phyloP scores from a whole-genome alignment of 148 eudicot species.

The Amaranthus palmeri region DNA sequence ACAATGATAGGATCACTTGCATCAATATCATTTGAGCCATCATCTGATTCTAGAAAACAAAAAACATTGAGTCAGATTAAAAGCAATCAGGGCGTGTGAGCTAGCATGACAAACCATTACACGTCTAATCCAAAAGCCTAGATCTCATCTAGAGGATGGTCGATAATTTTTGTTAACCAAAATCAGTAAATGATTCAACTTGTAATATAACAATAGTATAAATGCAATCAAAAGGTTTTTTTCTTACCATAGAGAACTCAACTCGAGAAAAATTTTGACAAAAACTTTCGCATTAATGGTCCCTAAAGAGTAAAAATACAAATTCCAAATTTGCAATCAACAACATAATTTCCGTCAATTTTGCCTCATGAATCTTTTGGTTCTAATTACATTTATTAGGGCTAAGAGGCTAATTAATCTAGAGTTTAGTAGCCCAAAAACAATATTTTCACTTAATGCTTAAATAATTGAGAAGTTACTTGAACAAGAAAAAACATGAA shows the following conservation, averaged over 20 bases:
- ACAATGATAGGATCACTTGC: conserved; percentile 27
- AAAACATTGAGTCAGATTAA: neutral
- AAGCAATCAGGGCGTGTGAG: neutral
- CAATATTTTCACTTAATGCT: too few relatives aligned
- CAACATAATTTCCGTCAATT: neutral
- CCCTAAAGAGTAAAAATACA: neutral
- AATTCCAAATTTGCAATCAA: neutral
- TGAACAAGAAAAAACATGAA: too few relatives aligned
- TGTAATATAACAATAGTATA: neutral
- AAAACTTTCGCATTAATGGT: neutral
- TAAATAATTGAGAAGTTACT: too few relatives aligned
- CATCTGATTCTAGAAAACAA: conserved; percentile 2
- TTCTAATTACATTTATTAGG: too few relatives aligned
- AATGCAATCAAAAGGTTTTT: neutral
- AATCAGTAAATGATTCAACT: neutral
- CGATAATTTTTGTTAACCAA: neutral
- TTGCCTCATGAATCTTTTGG: too few relatives aligned
- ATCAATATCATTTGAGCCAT: conserved; percentile 19
- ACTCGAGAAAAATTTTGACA: neutral
- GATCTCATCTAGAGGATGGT: neutral
- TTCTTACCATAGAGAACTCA: neutral
- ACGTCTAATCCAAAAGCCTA: neutral
- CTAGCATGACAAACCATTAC: neutral
- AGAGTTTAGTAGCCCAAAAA: too few relatives aligned
- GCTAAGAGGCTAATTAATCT: too few relatives aligned